phyloP scores from a whole-genome alignment of 2,329 filamentous ascomycete species.

The Pseudophaeomoniella oleicola region DNA sequence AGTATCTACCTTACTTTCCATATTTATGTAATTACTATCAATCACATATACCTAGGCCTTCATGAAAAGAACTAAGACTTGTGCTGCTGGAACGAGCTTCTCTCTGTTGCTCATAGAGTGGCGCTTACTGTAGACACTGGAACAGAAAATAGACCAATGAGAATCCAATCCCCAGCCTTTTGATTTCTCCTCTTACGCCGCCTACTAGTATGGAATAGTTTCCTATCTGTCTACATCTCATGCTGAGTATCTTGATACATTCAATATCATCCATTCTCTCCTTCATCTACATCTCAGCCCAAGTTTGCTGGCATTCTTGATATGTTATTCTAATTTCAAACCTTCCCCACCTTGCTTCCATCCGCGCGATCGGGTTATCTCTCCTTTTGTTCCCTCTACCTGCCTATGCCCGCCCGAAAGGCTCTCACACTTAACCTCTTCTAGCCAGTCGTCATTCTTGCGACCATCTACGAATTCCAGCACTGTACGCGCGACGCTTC shows the following conservation, averaged over 20 bases:
- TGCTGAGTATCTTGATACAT: neutral
- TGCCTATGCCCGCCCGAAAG: no score
- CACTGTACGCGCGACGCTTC: neutral
- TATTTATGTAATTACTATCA: no score
- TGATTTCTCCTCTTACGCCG: neutral
- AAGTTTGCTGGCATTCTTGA: neutral
- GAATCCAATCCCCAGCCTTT: neutral
- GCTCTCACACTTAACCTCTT: neutral
- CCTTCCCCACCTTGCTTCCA: neutral
- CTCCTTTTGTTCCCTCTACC: neutral
- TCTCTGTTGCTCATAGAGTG: no score
- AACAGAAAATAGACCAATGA: no score
- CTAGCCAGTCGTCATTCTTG: neutral
- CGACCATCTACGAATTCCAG: neutral
- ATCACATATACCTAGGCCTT: no score
- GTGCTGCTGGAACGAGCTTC: no score
- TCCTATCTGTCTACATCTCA: neutral
- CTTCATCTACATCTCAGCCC: neutral
- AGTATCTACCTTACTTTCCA: no score
- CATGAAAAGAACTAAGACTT: no score
- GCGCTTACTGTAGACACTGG: no score
- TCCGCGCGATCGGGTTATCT: no score
- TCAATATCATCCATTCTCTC: neutral
- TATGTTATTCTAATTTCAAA: neutral
- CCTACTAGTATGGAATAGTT: neutral